These are phyloP conservation scores for Suhomyces bolitotheri DNA, from an alignment of 1,139 yeast genomes.

Conservation along the genomic window DNA sequence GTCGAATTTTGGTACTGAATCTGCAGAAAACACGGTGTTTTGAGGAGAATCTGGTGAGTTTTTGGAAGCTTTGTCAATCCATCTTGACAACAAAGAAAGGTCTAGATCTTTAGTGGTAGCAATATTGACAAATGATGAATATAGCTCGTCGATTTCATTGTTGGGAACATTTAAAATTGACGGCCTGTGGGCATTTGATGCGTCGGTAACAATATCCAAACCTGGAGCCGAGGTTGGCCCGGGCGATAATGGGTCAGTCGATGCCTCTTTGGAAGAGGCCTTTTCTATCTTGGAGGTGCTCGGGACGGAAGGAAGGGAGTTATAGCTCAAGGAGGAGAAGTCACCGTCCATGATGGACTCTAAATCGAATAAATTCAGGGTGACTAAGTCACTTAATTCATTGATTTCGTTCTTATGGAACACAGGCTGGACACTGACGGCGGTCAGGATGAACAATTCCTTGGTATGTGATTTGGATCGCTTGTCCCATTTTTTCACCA, in stretches of 20 bases:
- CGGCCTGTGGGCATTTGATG: slow-evolving; percentile 11
- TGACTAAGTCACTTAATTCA: slow-evolving; percentile 78
- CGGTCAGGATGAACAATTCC: slow-evolving; percentile 85
- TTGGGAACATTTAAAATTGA: slow-evolving; percentile 25
- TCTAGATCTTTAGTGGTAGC: slow-evolving; percentile 51
- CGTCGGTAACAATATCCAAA: slow-evolving; percentile 3
- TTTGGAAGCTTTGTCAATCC: slow-evolving; percentile 47
- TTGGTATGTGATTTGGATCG: slow-evolving; percentile 92
- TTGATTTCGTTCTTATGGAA: slow-evolving; percentile 89
- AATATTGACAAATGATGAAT: slow-evolving; percentile 64
- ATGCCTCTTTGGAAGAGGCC: background rate
- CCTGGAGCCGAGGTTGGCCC: slow-evolving; percentile 3
- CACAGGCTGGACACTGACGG: slow-evolving; percentile 95
- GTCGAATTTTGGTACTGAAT: slow-evolving; percentile 2
- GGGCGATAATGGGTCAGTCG: slow-evolving; percentile 2
- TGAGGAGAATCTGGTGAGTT: slow-evolving; percentile 4
- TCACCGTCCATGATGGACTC: slow-evolving; percentile 88
- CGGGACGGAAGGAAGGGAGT: background rate
- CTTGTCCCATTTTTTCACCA: slow-evolving; percentile 96
- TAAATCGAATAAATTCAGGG: slow-evolving; percentile 73
- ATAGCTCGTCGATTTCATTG: slow-evolving; percentile 61
- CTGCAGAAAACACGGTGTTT: background rate
- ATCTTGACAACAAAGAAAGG: slow-evolving; percentile 47
- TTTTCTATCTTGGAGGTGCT: background rate
- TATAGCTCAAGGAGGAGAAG: slow-evolving; percentile 34